phyloP scores from a whole-genome alignment of 2,329 filamentous ascomycete species.

The Emmonsiellopsis sp. region DNA sequence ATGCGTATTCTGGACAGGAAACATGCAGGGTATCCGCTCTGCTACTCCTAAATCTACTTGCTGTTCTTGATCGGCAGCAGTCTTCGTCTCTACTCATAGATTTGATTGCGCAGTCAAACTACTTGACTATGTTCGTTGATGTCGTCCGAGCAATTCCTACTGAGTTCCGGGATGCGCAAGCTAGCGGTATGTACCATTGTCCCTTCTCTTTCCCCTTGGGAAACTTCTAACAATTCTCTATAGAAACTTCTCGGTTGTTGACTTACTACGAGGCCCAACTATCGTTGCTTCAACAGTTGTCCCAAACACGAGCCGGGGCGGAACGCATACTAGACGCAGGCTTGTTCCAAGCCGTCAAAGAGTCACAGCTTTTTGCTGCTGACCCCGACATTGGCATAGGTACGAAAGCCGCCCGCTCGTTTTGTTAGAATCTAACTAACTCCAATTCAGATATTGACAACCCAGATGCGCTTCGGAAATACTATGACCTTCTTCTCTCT shows the following conservation, averaged over 20 bases:
- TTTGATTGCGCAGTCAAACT: constrained; percentile 74
- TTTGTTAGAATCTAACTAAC: constrained; percentile 1
- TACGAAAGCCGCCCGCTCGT: constrained; percentile 23
- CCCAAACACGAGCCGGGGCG: constrained; percentile 75
- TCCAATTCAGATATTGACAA: constrained; percentile 51
- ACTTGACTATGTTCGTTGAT: constrained; percentile 82
- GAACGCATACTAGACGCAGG: constrained; percentile 81
- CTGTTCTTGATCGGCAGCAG: constrained; percentile 63
- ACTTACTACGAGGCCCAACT: constrained; percentile 64
- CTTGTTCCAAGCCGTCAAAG: constrained; percentile 69
- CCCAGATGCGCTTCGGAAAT: constrained; percentile 61
- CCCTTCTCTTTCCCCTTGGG: not conserved
- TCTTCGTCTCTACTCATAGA: constrained; percentile 68
- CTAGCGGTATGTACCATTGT: constrained; percentile 41
- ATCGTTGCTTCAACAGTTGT: constrained; percentile 71
- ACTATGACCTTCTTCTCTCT: constrained; percentile 73
- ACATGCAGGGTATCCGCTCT: constrained; percentile 77
- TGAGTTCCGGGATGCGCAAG: constrained; percentile 55
- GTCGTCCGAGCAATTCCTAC: constrained; percentile 67
- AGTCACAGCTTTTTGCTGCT: constrained; percentile 75
- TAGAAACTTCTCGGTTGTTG: constrained; percentile 47
- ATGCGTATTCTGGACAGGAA: constrained; percentile 76
- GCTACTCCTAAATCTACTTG: constrained; percentile 69
- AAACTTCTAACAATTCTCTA: not conserved
- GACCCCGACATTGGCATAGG: constrained; percentile 85